phyloP scores from a whole-genome alignment of 768 basidiomycete genomes.

The Macrolepiota dolichaula region DNA sequence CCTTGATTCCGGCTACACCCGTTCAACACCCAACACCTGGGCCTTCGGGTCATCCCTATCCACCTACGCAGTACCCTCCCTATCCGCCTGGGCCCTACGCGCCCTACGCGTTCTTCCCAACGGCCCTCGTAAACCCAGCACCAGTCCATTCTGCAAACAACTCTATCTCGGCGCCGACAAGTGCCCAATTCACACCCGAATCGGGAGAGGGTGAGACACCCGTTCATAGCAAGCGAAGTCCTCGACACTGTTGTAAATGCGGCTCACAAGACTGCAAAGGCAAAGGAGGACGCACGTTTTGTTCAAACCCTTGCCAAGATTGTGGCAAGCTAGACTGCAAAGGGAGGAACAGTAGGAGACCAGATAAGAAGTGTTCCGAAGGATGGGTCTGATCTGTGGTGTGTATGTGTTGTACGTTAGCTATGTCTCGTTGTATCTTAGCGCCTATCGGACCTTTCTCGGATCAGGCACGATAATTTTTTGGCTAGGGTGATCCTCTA shows the following conservation, averaged over 20 bases:
- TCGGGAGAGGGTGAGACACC: constrained; percentile 1
- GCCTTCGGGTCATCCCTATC: constrained; percentile 14
- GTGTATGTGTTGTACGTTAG: neutral
- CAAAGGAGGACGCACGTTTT: constrained; percentile 74
- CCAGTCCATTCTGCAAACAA: constrained; percentile 15
- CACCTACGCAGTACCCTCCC: constrained; percentile 16
- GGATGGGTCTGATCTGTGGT: constrained; percentile 32
- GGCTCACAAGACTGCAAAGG: constrained; percentile 81
- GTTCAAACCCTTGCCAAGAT: constrained; percentile 73
- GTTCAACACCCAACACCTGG: constrained; percentile 8
- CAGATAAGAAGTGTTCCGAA: constrained; percentile 71
- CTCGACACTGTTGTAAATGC: constrained; percentile 78
- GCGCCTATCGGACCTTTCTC: neutral
- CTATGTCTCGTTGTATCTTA: neutral
- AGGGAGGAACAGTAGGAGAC: constrained; percentile 73
- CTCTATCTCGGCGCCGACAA: constrained; percentile 1
- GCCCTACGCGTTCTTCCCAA: constrained; percentile 19
- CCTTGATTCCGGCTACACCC: constrained; percentile 1
- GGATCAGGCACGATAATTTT: no score
- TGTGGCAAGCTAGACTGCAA: constrained; percentile 79
- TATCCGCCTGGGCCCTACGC: constrained; percentile 20
- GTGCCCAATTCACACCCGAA: constrained; percentile 5
- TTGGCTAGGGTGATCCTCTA: no score
- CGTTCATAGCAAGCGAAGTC: constrained; percentile 50
- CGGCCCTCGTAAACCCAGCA: neutral